These are phyloP conservation scores for Neurospora sp. DNA, from an alignment of 495 filamentous ascomycete species.

Conservation along the genomic window DNA sequence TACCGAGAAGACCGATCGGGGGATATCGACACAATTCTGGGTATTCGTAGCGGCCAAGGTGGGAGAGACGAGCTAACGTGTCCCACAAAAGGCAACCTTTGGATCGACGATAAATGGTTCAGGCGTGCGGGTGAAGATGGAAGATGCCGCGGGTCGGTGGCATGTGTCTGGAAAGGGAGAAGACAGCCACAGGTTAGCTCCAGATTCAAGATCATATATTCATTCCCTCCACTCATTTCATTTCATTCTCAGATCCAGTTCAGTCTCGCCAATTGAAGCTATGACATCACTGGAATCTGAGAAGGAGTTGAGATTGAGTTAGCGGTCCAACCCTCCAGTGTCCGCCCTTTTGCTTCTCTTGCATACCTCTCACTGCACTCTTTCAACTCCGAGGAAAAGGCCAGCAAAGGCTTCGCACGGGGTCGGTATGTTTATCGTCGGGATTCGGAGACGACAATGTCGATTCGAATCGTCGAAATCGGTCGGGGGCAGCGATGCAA, in stretches of 20 bases:
- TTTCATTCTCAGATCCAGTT: conserved; percentile 16
- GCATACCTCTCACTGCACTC: conserved; percentile 19
- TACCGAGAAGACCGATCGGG: conserved; percentile 30
- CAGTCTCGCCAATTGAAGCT: conserved; percentile 10
- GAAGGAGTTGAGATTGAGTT: conserved; percentile 11
- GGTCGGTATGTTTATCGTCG: neutral
- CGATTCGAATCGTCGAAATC: neutral
- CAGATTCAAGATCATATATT: neutral
- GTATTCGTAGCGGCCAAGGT: conserved; percentile 25
- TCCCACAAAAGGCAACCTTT: conserved; percentile 47
- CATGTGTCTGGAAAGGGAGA: conserved; percentile 35
- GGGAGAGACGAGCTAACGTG: conserved; percentile 64
- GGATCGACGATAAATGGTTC: conserved; percentile 25
- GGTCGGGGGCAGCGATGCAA: neutral
- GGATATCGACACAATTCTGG: conserved; percentile 41
- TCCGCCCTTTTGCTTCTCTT: neutral
- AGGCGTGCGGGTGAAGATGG: conserved; percentile 30
- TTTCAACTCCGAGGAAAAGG: conserved; percentile 20
- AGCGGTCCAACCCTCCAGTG: conserved; percentile 18
- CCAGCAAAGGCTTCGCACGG: conserved; percentile 20
- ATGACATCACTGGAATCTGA: conserved; percentile 14
- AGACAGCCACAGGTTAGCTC: conserved; percentile 22
- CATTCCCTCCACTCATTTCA: neutral
- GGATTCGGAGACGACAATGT: conserved; percentile 1
- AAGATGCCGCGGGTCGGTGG: conserved; percentile 47